These are phyloP conservation scores for Carex littledalei DNA, from an alignment of 176 grass and related monocot species.

Conservation along the genomic window DNA sequence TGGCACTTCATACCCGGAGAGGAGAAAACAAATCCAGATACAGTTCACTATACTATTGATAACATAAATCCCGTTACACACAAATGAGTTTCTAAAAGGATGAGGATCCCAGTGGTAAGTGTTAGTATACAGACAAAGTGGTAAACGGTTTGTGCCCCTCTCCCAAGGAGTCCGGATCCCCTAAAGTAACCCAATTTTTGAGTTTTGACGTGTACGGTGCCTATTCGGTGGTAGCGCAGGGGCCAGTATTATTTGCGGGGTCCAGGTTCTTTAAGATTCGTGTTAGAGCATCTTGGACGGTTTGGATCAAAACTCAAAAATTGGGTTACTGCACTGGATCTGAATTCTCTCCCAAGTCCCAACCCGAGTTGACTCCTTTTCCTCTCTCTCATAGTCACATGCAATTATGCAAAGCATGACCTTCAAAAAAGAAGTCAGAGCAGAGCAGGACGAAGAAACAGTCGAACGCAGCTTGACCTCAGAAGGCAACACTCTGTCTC, in stretches of 20 bases:
- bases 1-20: not conserved
- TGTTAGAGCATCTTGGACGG: too few relatives aligned
- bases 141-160: slow-evolving; percentile 1
- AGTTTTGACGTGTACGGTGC: too few relatives aligned
- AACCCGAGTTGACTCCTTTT: slow-evolving; percentile 5
- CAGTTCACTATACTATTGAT: not conserved
- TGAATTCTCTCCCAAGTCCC: not conserved
- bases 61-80: not conserved
- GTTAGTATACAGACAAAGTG: not conserved
- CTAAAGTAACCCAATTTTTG: too few relatives aligned
- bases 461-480: not conserved
- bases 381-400: not conserved
- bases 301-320: too few relatives aligned
- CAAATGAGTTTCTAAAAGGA: not conserved
- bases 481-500: not conserved
- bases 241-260: too few relatives aligned
- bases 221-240: too few relatives aligned
- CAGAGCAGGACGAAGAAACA: not conserved
- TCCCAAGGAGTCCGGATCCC: too few relatives aligned
- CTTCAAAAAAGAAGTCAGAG: not conserved
- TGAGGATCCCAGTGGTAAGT: not conserved
- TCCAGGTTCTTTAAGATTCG: too few relatives aligned
- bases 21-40: not conserved
- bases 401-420: not conserved
- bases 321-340: too few relatives aligned